These are phyloP conservation scores for Metschnikowia proteae DNA, from an alignment of 805 yeast genomes.

Conservation along the genomic window DNA sequence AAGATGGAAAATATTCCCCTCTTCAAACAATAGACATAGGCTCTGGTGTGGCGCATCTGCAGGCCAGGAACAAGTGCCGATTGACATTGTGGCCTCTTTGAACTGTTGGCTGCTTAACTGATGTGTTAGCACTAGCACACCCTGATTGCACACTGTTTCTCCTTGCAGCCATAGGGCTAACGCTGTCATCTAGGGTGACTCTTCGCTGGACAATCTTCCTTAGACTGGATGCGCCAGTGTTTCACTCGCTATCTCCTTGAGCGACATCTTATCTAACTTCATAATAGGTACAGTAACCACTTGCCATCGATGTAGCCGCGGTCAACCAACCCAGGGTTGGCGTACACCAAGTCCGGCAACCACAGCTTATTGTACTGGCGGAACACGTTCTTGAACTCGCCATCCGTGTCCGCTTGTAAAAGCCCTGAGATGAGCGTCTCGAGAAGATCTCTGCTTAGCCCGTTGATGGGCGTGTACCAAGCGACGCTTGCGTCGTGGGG, in stretches of 20 bases:
- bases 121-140: no score
- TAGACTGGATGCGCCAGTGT: no score
- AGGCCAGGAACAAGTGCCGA: no score
- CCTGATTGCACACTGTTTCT: no score
- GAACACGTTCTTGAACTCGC: conserved; percentile 26
- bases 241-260: not conserved
- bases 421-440: conserved; percentile 27
- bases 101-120: no score
- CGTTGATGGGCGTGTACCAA: conserved; percentile 27
- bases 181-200: no score
- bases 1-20: no score
- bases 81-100: no score
- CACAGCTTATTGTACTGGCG: conserved; percentile 37
- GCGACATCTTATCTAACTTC: not conserved
- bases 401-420: conserved; percentile 24
- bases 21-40: no score
- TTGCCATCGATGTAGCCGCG: conserved; percentile 29
- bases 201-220: no score
- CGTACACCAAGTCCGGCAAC: conserved; percentile 38
- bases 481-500: conserved; percentile 16
- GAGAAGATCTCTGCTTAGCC: conserved; percentile 32
- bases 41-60: no score
- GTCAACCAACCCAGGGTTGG: conserved; percentile 40
- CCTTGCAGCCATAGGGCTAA: no score
- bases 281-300: conserved; percentile 40